Base-by-base conservation (phyloP, 805 yeast species). In the Torulaspora delbrueckii region DNA sequence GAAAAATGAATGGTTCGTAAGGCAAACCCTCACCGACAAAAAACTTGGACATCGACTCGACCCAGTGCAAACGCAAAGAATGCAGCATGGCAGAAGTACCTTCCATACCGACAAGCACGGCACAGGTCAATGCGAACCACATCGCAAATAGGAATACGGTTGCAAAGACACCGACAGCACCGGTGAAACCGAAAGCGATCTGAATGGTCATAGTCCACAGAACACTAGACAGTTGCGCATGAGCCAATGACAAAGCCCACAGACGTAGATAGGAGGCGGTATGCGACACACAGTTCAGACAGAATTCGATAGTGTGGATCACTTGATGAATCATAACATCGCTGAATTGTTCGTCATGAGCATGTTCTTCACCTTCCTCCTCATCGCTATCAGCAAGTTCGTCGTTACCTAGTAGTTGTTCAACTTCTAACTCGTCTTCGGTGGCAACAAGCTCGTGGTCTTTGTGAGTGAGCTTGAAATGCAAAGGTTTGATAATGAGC, bases 81-180 rank as follows among this genome's bases (percentile, higher is more conserved):
- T 84, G 90, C 58, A 84, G 70, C 90, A 84, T 84, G 16, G 89
- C 89, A n/a, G 87, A 81, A 0, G 89, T 84, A 46, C 90, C 90
- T 67, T 84, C 90, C 90, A 84, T 84, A 40, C 81, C 71, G 39
- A 84, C 89, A 60, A 84, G 69, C 34, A 84, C 80, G 54, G 79
- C 74, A 31, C 81, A 82, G 0, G 89, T 82, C 54, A 84, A 70
- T 5, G 76, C 74, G 63, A 84, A 83, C 90, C 90, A 84, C 79
- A 83, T 76, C 25, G 80, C 85, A 67, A 83, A 84, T 44, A 84
- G 65, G 23, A 77, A 62, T 14, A 82, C 79, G 1, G 81, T 76
- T 75, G 75, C 75, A 32, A 78, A 46, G 5, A 79, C 76, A 7
- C 87, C 87, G 14, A 63, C 53, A 23, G 70, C 51, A 0, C 86